These are phyloP conservation scores for Cercospora sp. DNA, from an alignment of 2,329 filamentous ascomycete species.

Conservation along the genomic window DNA sequence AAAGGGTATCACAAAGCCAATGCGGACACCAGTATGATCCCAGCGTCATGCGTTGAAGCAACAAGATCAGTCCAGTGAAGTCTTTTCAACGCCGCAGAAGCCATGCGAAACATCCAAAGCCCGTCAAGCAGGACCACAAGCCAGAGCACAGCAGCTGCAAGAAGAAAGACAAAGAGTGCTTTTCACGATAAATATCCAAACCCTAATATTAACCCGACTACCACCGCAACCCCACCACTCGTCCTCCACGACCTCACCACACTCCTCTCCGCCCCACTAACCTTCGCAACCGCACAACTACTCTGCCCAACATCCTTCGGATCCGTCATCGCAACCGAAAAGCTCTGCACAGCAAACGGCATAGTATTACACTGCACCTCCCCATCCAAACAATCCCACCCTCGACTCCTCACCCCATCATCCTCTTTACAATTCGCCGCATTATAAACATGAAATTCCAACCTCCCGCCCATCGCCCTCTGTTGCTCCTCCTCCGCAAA, in stretches of 20 bases:
- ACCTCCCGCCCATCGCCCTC: slow-evolving; percentile 4
- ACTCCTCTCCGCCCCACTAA: background rate
- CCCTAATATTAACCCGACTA: background rate
- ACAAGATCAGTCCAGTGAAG: background rate
- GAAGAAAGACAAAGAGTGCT: background rate
- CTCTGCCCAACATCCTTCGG: slow-evolving; percentile 18
- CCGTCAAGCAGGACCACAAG: background rate
- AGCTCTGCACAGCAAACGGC: slow-evolving; percentile 20
- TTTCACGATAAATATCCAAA: background rate
- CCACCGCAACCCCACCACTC: background rate
- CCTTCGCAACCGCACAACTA: slow-evolving; percentile 18
- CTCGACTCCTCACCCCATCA: background rate
- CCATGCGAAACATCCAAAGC: background rate
- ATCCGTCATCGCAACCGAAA: slow-evolving; percentile 19
- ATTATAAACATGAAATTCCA: slow-evolving; percentile 17
- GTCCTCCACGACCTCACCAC: background rate
- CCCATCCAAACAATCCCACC: slow-evolving; percentile 19
- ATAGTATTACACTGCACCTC: slow-evolving; percentile 12
- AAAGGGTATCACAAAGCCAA: background rate
- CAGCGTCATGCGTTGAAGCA: background rate
- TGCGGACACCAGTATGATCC: background rate
- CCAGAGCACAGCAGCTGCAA: background rate
- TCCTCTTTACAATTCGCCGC: slow-evolving; percentile 17
- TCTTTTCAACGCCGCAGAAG: background rate
- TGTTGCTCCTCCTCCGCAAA: background rate